Percentiles rank a stretch among this genome's conserved stretches.
Evolutionary conservation across 345 rosid genomes (phyloP).

Genomic region (Mallotus nudiflorus): DNA sequence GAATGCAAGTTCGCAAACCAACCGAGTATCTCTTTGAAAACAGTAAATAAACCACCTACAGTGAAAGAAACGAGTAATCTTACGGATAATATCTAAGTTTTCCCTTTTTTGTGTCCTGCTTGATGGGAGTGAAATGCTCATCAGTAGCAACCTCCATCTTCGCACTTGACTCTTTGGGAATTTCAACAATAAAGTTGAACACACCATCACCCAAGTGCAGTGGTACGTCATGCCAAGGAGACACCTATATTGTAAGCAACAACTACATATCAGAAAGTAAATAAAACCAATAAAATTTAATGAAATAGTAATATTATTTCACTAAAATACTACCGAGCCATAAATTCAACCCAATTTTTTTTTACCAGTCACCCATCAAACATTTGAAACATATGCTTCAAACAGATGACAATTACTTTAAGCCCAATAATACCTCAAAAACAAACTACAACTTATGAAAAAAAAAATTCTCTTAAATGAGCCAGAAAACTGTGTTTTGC

Average conservation of each 20-base stretch:
- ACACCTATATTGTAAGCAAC: constrained; percentile 46
- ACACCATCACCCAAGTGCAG: constrained; percentile 77
- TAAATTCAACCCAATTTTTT: background rate
- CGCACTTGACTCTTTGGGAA: constrained; percentile 89
- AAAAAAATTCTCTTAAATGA: background rate
- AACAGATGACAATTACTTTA: background rate
- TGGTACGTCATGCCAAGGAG: constrained; percentile 98
- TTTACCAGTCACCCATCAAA: background rate
- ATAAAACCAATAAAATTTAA: background rate
- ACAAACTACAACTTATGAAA: background rate
- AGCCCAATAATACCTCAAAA: background rate
- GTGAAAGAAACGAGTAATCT: constrained; percentile 23
- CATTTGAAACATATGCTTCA: background rate
- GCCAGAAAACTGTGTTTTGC: background rate
- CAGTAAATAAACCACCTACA: background rate
- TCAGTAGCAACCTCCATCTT: constrained; percentile 99
- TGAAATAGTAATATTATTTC: background rate
- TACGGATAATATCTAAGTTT: constrained; percentile 74
- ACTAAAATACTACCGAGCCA: background rate
- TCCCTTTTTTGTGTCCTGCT: constrained; percentile 84
- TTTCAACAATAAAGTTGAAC: constrained; percentile 81
- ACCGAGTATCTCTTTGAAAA: background rate
- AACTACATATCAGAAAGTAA: background rate
- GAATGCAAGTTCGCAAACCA: background rate
- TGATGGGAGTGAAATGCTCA: constrained; percentile 85